Evolutionary conservation across 1,139 yeast genomes (phyloP), one percentile per base, ranked within the genome.

Genomic region (Nakaseomyces uthaithaninus): DNA sequence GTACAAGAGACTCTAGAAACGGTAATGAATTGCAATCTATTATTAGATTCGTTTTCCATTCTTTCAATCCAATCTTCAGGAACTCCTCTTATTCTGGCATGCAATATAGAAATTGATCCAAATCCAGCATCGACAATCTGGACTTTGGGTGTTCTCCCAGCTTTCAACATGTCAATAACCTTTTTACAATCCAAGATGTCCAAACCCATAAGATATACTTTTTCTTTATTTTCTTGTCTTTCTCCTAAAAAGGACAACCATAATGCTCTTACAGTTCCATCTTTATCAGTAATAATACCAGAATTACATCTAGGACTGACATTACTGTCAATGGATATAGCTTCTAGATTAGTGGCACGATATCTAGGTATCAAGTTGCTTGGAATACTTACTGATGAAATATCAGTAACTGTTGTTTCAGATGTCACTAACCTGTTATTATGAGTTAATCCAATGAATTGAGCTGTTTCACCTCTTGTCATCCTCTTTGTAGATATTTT

Each of bases 171-270:
- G 18, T 69, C 65, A 31, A 86, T 68, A 3, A 84, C 80, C 41
- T 71, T 67, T 42, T 65, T 55, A 16, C 86, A 69, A 45, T 84
- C 84, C 7, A 80, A 73, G 18, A 73, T 63, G 59, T 85, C 94
- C 40, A 87, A 63, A n/a, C 94, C 95, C 73, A 85, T 78, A 42
- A 83, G 71, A 59, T 81, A 84, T 47, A 76, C 69, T 36, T 74
- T 68, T 47, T 81, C 87, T 28, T 68, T 62, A 20, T 71, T 74
- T 34, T 73, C 70, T 42, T 68, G 66, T 41, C 74, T 72, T 52
- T 84, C 95, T 16, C 94, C 95, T 45, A 84, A 67, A 55, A 77
- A 85, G 1, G 91, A 72, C 48, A 86, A 63, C 95, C 95, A 87
- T 42, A 87, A 65, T 0, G 93, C 94, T 45, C 93, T 72, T 3